A percentile compares a stretch with the other conserved stretches of the same genome.
phyloP scores from a whole-genome alignment of 1,139 yeast species.

The Blastobotrys raffinosifermentans region DNA sequence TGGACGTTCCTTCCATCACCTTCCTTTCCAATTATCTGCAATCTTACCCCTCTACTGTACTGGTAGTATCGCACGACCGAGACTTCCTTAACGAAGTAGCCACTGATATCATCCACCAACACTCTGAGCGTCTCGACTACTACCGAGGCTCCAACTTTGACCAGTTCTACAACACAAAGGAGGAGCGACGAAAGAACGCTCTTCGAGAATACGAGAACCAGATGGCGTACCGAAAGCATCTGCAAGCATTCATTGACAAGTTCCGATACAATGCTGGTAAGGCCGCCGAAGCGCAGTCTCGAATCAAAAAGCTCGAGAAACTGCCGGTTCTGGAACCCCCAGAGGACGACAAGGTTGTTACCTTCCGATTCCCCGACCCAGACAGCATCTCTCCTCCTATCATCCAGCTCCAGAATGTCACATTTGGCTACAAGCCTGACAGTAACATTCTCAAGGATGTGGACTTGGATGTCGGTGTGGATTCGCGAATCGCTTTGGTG shows the following conservation, averaged over 20 bases:
- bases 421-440: conserved; percentile 72
- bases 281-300: conserved; percentile 94
- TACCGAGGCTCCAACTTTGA: conserved; percentile 94
- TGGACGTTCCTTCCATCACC: conserved; percentile 98
- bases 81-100: conserved; percentile 96
- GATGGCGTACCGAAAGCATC: conserved; percentile 90
- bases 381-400: conserved; percentile 92
- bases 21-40: conserved; percentile 85
- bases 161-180: conserved; percentile 86
- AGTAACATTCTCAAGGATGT: conserved; percentile 64
- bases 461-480: conserved; percentile 86
- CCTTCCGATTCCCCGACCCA: conserved; percentile 92
- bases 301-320: conserved; percentile 93
- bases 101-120: conserved; percentile 95
- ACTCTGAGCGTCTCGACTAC: conserved; percentile 92
- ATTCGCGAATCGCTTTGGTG: conserved; percentile 89
- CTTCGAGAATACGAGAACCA: conserved; percentile 94
- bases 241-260: conserved; percentile 92
- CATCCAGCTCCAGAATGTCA: conserved; percentile 76
- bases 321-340: conserved; percentile 91
- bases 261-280: conserved; percentile 96
- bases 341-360: conserved; percentile 79
- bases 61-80: conserved; percentile 96
- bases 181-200: conserved; percentile 90
- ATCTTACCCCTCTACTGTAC: conserved; percentile 82